Conservation (phyloP, 2,329 filamentous ascomycete genomes). For the Fonsecaea pedrosoi region DNA sequence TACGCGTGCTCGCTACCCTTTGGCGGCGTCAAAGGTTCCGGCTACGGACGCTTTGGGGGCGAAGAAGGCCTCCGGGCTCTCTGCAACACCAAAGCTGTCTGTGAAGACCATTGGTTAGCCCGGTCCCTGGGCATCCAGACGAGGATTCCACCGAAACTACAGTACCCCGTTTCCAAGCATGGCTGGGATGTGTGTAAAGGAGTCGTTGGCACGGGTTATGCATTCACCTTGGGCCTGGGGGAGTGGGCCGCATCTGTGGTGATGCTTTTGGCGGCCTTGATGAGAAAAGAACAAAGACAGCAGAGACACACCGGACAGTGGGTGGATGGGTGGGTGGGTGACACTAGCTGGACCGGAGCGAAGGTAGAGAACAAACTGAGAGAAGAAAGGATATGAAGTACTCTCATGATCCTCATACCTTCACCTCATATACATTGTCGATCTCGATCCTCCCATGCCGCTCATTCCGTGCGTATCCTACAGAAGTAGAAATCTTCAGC, state of each 20-base stretch:
- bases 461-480: no score
- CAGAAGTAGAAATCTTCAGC: no score
- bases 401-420: no score
- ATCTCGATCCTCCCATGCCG: no score
- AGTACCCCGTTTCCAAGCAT: slow-evolving; percentile 78
- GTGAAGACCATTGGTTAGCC: slow-evolving; percentile 68
- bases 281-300: slow-evolving; percentile 11
- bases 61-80: slow-evolving; percentile 83
- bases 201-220: slow-evolving; percentile 37
- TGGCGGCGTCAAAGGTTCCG: slow-evolving; percentile 79
- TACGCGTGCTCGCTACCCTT: slow-evolving; percentile 96
- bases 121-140: slow-evolving; percentile 71
- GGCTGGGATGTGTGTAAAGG: slow-evolving; percentile 38
- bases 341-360: no score
- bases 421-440: no score
- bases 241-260: slow-evolving; percentile 23
- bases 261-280: slow-evolving; percentile 17
- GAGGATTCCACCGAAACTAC: slow-evolving; percentile 77
- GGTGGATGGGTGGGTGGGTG: not conserved
- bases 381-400: no score
- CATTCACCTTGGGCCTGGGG: slow-evolving; percentile 19
- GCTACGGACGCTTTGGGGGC: slow-evolving; percentile 91
- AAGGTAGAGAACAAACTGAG: no score
- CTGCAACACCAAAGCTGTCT: slow-evolving; percentile 88
- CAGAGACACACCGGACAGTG: not conserved